phyloP scores from a whole-genome alignment of 306 rosid species.

The Quercus berberidifolia region DNA sequence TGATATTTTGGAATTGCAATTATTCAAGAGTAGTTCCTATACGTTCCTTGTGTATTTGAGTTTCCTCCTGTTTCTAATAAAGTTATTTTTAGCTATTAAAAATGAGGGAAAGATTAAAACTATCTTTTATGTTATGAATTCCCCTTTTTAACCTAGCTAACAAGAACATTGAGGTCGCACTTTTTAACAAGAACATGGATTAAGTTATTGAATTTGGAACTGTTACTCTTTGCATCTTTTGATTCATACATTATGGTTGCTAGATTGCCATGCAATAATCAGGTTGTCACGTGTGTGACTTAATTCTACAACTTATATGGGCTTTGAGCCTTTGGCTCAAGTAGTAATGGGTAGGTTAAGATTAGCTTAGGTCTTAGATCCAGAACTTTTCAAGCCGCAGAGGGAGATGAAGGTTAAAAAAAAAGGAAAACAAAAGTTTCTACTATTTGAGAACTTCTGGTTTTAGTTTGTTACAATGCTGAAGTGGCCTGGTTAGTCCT shows the following conservation, averaged over 20 bases:
- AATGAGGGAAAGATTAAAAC: too few species aligned
- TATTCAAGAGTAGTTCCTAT: too few species aligned
- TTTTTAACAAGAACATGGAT: too few species aligned
- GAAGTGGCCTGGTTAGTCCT: not conserved
- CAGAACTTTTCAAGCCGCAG: not conserved
- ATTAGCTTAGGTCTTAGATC: not conserved
- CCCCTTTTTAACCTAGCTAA: not conserved
- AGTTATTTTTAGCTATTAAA: too few species aligned
- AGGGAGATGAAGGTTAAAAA: too few species aligned
- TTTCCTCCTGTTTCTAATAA: too few species aligned
- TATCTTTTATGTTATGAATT: not conserved
- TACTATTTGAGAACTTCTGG: not conserved
- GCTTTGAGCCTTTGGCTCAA: not conserved
- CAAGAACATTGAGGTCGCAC: not conserved
- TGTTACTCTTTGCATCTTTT: not conserved
- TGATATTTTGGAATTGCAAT: too few species aligned
- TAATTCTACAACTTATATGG: not conserved
- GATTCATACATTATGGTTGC: not conserved
- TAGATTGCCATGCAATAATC: not conserved
- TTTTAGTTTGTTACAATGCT: not conserved
- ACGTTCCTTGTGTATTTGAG: too few species aligned
- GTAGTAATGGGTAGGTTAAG: not conserved
- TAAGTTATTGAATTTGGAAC: not conserved
- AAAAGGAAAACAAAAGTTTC: not conserved
- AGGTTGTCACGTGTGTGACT: not conserved